Conservation (phyloP, 1,284 basidiomycete species). For the Gymnopus androsaceus region DNA sequence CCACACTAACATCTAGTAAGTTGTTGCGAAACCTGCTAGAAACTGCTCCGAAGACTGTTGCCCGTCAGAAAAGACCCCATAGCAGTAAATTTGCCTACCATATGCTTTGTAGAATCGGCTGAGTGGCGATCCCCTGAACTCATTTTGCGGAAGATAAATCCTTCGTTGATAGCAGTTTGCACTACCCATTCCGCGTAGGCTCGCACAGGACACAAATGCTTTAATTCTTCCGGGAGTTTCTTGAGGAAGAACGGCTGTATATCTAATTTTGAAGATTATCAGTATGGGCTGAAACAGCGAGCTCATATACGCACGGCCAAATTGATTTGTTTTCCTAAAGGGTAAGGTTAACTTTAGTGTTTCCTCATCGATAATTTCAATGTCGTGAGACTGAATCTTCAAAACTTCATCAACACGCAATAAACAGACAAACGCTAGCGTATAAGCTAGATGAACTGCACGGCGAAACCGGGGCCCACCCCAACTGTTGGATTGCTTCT, state of each 20-base stretch:
- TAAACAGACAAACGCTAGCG: slow-evolving; percentile 34
- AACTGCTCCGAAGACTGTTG: slow-evolving; percentile 30
- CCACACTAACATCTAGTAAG: slow-evolving; percentile 32
- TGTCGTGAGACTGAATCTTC: slow-evolving; percentile 31
- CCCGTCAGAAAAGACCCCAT: neutral
- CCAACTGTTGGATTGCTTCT: slow-evolving; percentile 21
- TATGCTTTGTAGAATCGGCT: slow-evolving; percentile 17
- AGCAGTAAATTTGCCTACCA: slow-evolving; percentile 14
- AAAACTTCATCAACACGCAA: slow-evolving; percentile 36
- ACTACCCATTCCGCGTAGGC: slow-evolving; percentile 24
- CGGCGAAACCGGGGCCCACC: slow-evolving; percentile 24
- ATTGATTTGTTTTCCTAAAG: slow-evolving; percentile 31
- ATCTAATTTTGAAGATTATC: slow-evolving; percentile 16
- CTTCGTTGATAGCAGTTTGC: slow-evolving; percentile 12
- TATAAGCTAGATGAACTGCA: slow-evolving; percentile 30
- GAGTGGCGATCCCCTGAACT: slow-evolving; percentile 20
- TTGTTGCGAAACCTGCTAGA: slow-evolving; percentile 35
- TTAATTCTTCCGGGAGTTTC: slow-evolving; percentile 15
- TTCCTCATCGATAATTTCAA: slow-evolving; percentile 15
- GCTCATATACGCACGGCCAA: slow-evolving; percentile 21
- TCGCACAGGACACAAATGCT: slow-evolving; percentile 26
- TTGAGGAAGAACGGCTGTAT: slow-evolving; percentile 26
- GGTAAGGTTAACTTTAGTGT: slow-evolving; percentile 21
- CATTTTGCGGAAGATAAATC: slow-evolving; percentile 27
- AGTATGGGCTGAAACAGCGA: too few species aligned